Evolutionary conservation across 768 basidiomycete genomes (phyloP).

Genomic region (Exsudoporus frostii): DNA sequence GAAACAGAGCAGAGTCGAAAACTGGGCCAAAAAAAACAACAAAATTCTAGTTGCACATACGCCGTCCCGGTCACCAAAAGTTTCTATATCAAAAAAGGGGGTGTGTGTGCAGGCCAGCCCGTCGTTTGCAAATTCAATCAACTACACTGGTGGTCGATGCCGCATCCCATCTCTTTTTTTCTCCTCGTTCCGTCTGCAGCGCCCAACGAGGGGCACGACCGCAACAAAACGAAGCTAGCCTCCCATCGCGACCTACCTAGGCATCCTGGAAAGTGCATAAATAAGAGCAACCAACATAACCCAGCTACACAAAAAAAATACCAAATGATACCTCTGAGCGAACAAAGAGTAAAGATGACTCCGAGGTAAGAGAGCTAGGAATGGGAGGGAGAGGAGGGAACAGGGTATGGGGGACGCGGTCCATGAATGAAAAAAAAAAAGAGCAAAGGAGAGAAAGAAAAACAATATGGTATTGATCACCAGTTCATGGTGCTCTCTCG

Average conservation of each 20-base stretch:
- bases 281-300: slow-evolving; percentile 23
- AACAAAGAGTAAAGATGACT: slow-evolving; percentile 1
- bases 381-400: neutral
- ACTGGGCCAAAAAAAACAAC: neutral
- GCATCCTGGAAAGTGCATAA: slow-evolving; percentile 22
- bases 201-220: neutral
- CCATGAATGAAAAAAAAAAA: neutral
- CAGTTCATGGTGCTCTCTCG: slow-evolving; percentile 85
- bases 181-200: neutral
- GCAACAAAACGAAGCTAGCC: slow-evolving; percentile 2
- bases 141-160: slow-evolving; percentile 12
- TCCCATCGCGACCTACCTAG: slow-evolving; percentile 18
- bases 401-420: slow-evolving; percentile 15
- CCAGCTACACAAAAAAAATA: slow-evolving; percentile 16
- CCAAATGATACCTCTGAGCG: neutral
- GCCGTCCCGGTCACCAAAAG: neutral
- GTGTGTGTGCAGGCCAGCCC: slow-evolving; percentile 24
- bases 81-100: neutral
- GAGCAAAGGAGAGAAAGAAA: neutral
- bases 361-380: neutral
- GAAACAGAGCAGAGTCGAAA: too few species aligned
- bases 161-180: neutral
- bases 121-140: slow-evolving; percentile 6
- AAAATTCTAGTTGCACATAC: slow-evolving; percentile 15
- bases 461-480: slow-evolving; percentile 37